These are phyloP conservation scores for Albatrellus ellisii DNA, from an alignment of 768 basidiomycete genomes.

Conservation along the genomic window DNA sequence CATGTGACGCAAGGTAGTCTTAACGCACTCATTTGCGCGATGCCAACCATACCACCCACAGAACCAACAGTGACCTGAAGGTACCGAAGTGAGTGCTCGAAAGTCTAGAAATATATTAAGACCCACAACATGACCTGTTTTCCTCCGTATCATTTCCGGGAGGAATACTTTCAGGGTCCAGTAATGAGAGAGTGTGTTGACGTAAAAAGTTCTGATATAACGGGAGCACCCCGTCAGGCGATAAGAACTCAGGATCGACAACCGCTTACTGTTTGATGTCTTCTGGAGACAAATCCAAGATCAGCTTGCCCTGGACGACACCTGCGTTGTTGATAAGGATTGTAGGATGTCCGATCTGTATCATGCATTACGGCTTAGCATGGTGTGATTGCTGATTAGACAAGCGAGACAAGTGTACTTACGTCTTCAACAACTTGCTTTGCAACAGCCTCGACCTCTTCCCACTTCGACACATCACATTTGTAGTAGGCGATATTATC, in stretches of 20 bases:
- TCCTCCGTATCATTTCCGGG: constrained; percentile 68
- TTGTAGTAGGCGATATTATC: constrained; percentile 78
- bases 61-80: constrained; percentile 67
- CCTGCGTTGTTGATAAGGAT: constrained; percentile 93
- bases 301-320: constrained; percentile 77
- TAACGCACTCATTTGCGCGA: constrained; percentile 68
- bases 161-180: constrained; percentile 91
- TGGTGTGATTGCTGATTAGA: not conserved
- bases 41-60: constrained; percentile 55
- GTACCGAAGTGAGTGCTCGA: not conserved
- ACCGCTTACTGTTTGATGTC: constrained; percentile 67
- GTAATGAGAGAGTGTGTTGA: constrained; percentile 83
- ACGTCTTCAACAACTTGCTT: constrained; percentile 69
- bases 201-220: constrained; percentile 65
- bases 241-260: not conserved
- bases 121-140: constrained; percentile 75
- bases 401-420: too few species aligned
- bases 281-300: constrained; percentile 64
- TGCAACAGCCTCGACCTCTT: constrained; percentile 68
- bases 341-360: constrained; percentile 76
- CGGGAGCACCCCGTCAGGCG: not conserved
- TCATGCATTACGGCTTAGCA: not conserved
- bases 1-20: not conserved
- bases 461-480: constrained; percentile 86
- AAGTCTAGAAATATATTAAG: not conserved